Evolutionary conservation across 2,329 filamentous ascomycete genomes (phyloP).

Genomic region (Fusarium equiseti): DNA sequence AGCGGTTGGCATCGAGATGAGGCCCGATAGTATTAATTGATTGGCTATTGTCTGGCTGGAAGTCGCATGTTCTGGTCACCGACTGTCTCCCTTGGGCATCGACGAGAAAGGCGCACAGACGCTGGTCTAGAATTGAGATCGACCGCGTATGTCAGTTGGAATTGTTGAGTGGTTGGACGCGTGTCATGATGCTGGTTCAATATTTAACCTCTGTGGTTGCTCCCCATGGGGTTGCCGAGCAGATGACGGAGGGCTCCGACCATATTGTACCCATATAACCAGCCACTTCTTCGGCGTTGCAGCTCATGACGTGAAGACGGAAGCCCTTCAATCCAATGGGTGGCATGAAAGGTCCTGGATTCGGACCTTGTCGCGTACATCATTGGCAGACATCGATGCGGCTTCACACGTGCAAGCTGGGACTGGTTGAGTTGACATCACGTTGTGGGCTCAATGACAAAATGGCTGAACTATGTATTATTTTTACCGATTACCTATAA

Average conservation of each 20-base stretch:
- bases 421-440: neutral
- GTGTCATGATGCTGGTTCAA: neutral
- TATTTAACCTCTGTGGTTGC: neutral
- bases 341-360: accelerated
- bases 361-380: accelerated
- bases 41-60: neutral
- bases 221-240: neutral
- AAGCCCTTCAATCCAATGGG: accelerated
- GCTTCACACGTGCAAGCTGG: neutral
- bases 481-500: neutral
- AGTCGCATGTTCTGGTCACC: neutral
- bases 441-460: neutral
- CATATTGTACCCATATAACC: accelerated
- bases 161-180: neutral
- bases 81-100: neutral
- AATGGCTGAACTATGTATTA: neutral
- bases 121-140: neutral
- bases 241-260: neutral
- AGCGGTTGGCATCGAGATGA: constrained; percentile 1
- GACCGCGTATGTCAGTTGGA: neutral
- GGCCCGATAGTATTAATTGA: neutral
- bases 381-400: too few species aligned
- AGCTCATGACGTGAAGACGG: neutral
- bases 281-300: neutral
- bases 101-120: neutral